Evolutionary conservation across 2,329 filamentous ascomycete genomes (phyloP).

Genomic region (Pseudomassariella vexata): DNA sequence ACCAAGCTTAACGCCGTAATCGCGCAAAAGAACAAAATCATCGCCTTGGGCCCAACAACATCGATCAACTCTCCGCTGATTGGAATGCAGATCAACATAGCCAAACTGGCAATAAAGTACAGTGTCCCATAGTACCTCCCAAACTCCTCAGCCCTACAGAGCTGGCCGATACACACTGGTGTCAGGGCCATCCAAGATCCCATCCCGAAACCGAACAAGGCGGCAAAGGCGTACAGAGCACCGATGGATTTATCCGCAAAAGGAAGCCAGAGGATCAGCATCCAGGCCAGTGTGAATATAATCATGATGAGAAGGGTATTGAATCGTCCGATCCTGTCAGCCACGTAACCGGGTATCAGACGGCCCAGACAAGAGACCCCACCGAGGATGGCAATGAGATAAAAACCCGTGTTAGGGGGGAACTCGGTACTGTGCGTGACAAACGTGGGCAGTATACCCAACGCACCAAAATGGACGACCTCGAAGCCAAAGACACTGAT

Average conservation of each 20-base stretch:
- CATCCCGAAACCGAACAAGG: slow-evolving; percentile 42
- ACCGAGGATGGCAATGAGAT: slow-evolving; percentile 60
- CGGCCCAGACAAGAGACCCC: slow-evolving; percentile 60
- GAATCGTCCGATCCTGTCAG: slow-evolving; percentile 61
- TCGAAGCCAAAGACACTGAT: slow-evolving; percentile 39
- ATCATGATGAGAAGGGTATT: slow-evolving; percentile 60
- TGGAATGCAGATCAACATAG: background rate
- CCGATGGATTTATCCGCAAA: slow-evolving; percentile 31
- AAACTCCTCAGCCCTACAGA: slow-evolving; percentile 62
- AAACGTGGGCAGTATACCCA: slow-evolving; percentile 40
- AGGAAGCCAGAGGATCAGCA: slow-evolving; percentile 36
- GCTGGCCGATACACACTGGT: slow-evolving; percentile 64
- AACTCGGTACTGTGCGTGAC: slow-evolving; percentile 17
- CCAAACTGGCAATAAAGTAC: slow-evolving; percentile 29
- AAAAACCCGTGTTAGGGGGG: slow-evolving; percentile 18
- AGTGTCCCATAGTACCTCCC: slow-evolving; percentile 65
- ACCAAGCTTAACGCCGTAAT: background rate
- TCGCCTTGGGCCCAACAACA: background rate
- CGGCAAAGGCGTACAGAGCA: slow-evolving; percentile 36
- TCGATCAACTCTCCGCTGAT: slow-evolving; percentile 4
- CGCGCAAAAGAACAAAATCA: background rate
- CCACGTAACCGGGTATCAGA: slow-evolving; percentile 58
- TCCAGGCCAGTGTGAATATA: slow-evolving; percentile 36
- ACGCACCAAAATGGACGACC: slow-evolving; percentile 41
- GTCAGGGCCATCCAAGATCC: slow-evolving; percentile 50